phyloP scores from a whole-genome alignment of 495 filamentous ascomycete species.

The Cladorrhinum samala region DNA sequence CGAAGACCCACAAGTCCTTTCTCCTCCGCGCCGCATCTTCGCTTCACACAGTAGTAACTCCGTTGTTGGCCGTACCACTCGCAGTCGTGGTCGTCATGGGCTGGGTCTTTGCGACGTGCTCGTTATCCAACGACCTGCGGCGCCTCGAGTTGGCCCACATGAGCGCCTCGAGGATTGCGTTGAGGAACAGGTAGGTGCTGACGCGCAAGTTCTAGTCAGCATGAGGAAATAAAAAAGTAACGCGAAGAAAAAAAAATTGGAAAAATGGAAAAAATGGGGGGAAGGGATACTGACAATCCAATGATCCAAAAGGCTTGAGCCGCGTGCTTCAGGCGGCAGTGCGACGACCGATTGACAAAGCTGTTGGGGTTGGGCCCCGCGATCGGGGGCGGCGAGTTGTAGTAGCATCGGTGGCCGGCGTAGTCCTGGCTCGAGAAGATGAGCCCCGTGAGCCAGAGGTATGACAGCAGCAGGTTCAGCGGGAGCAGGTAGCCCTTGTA shows the following conservation, averaged over 20 bases:
- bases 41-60: no score
- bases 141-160: conserved; percentile 19
- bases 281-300: conserved; percentile 21
- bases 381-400: conserved; percentile 2
- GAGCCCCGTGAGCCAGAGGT: conserved; percentile 27
- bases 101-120: neutral
- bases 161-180: conserved; percentile 19
- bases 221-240: neutral
- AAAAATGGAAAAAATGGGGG: no score
- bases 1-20: no score
- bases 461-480: conserved; percentile 26
- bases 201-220: neutral
- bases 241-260: no score
- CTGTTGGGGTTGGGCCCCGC: neutral
- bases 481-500: conserved; percentile 28
- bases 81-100: neutral
- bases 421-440: conserved; percentile 26
- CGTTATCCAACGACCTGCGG: neutral
- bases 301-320: conserved; percentile 23
- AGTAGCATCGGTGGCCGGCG: conserved; percentile 15
- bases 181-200: conserved; percentile 19
- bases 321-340: conserved; percentile 23
- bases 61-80: no score
- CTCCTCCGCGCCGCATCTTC: no score
- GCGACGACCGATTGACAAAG: neutral